These are phyloP conservation scores for Halteria grandinella DNA, from an alignment of 73 alveolate species.

Conservation along the genomic window DNA sequence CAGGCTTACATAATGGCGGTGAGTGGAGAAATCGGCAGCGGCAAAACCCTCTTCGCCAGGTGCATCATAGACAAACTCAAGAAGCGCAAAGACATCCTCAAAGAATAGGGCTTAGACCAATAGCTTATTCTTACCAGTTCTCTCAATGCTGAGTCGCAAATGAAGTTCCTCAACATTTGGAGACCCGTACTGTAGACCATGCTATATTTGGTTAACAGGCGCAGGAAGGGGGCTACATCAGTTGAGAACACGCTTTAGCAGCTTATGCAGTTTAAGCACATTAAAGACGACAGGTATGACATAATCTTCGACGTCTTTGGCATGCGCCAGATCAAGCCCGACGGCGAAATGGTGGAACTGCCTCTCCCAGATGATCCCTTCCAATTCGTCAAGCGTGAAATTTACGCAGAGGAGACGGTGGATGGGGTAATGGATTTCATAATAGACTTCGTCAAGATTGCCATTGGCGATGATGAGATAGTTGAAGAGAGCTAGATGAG, in stretches of 20 bases:
- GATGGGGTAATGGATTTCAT: slow-evolving; percentile 44
- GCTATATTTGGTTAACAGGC: too few relatives aligned
- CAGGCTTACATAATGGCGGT: slow-evolving; percentile 15
- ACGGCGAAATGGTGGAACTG: slow-evolving; percentile 1
- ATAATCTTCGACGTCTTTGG: slow-evolving; percentile 4
- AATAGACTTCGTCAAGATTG: slow-evolving; percentile 35
- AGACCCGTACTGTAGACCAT: slow-evolving; percentile 35
- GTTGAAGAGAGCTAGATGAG: slow-evolving; percentile 12
- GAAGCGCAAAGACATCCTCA: slow-evolving; percentile 21
- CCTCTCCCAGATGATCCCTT: slow-evolving; percentile 46
- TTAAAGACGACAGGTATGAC: slow-evolving; percentile 5
- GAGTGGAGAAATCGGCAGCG: slow-evolving; percentile 42
- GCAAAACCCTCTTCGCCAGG: slow-evolving; percentile 39
- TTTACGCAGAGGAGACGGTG: slow-evolving; percentile 38
- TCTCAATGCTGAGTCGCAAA: slow-evolving; percentile 37
- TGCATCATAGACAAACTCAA: slow-evolving; percentile 25
- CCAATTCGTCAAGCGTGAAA: slow-evolving; percentile 41
- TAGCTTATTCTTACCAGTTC: slow-evolving; percentile 20
- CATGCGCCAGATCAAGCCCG: neutral
- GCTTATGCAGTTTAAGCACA: too few relatives aligned
- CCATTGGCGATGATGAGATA: slow-evolving; percentile 37
- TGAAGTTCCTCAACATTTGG: slow-evolving; percentile 44
- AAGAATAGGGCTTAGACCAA: slow-evolving; percentile 30
- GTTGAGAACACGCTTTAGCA: too few relatives aligned
- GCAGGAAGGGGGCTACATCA: too few relatives aligned